Evolutionary conservation across 2,329 filamentous ascomycete species (phyloP), one percentile per base, ranked within the genome.

Genomic region (Cladosporium halotolerans): DNA sequence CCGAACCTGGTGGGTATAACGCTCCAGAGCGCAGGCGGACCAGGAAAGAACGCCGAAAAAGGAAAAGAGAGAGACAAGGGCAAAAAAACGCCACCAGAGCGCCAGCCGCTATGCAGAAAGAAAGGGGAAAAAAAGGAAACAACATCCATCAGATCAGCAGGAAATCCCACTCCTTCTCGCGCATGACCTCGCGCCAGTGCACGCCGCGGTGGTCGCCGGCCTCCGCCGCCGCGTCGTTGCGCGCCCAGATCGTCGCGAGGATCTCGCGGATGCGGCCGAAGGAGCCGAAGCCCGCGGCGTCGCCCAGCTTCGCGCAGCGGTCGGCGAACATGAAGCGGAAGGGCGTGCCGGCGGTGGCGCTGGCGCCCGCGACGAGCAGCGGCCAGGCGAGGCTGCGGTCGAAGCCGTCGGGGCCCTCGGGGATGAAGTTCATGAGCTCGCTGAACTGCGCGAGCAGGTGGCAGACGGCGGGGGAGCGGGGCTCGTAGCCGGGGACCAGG

Each of bases 111-210:
- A 67, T 66, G 63, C 63, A 56, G 52, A 18, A 54, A 36, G n/a
- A 40, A 51, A 45, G 34, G 8, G 36, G 13, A 4, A 18, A 10
- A 38, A 14, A 53, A 19, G 33, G 52, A 54, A 31, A 42, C 28
- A 45, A 19, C 5, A 40, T 36, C 43, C 18, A 51, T 54, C 60
- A 96, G 73, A 96, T 91, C 71, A 96, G 81, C 71, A 96, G 79
- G 75, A 89, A 93, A 70, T 95, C 89, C 91, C 89, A 96, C 63
- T 83, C 83, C 76, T 92, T 93, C 74, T 85, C 82, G 73, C 82
- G 83, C 90, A 96, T 96, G 68, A 92, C 82, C 73, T 95, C 88
- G 75, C 92, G 81, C 92, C 92, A 97, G 83, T 91, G 90, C 72
- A 95, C 82, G 74, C 86, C 85, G 67, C 82, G 84, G 62, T 66